phyloP scores from a whole-genome alignment of 2,329 filamentous ascomycete species.

The Fusarium nelsonii region DNA sequence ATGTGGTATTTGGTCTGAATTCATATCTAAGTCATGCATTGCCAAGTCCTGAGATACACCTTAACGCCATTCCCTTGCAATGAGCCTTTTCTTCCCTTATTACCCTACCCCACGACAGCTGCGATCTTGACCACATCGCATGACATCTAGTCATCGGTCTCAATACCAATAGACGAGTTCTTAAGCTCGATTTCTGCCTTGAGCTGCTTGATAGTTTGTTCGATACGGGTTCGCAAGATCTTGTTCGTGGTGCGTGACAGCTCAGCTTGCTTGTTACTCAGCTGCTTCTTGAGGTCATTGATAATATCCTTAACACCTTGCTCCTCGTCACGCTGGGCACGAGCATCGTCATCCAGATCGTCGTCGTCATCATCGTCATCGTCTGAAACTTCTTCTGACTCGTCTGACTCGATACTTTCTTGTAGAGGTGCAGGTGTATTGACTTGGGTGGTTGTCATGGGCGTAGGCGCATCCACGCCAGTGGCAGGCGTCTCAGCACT shows the following conservation, averaged over 20 bases:
- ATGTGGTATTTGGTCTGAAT: conserved; percentile 37
- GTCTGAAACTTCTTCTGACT: conserved; percentile 55
- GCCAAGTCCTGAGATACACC: conserved; percentile 25
- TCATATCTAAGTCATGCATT: conserved; percentile 28
- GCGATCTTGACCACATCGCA: background rate
- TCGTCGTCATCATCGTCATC: conserved; percentile 67
- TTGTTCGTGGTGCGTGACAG: conserved; percentile 59
- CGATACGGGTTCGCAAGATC: conserved; percentile 64
- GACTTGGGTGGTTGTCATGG: conserved; percentile 58
- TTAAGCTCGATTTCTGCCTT: conserved; percentile 61
- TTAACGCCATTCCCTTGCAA: conserved; percentile 32
- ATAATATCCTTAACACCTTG: conserved; percentile 69
- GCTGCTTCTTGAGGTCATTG: conserved; percentile 64
- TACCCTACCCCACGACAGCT: background rate
- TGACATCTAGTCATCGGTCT: conserved; percentile 51
- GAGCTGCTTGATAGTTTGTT: conserved; percentile 62
- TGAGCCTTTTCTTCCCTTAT: conserved; percentile 5
- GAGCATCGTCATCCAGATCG: conserved; percentile 66
- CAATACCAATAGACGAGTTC: conserved; percentile 59
- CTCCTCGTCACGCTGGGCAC: conserved; percentile 62
- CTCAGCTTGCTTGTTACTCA: conserved; percentile 60
- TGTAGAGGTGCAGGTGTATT: conserved; percentile 61
- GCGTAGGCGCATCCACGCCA: conserved; percentile 60
- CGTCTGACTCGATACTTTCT: conserved; percentile 59
- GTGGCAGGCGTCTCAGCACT: conserved; percentile 58